Evolutionary conservation across 2,329 filamentous ascomycete genomes (phyloP), one percentile per base, ranked within the genome.

Genomic region (Amphichorda felina): DNA sequence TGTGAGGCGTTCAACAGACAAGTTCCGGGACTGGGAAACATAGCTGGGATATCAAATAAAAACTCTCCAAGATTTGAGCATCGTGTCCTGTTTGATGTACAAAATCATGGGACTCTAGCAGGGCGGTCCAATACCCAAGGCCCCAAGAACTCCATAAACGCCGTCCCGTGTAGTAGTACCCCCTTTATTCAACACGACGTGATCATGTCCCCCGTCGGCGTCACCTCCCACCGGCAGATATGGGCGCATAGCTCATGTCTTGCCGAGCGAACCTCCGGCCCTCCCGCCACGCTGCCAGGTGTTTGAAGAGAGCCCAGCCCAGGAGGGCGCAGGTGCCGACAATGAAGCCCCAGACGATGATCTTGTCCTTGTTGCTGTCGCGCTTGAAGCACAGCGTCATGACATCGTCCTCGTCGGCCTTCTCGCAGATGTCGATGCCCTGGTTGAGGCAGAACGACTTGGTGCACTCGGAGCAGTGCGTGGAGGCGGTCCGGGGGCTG

Each of bases 341-440:
- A 33, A 80, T 68, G 54, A 80, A 80, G 1, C 61, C 68, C 67
- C 75, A 75, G 4, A 80, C 75, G 25, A 80, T 78, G 44, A 79
- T 65, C 55, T 70, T 68, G 55, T 80, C 75, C 57, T 80, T 80
- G 53, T 68, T 68, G 51, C 70, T 75, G 53, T 80, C 75, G 43
- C 75, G 68, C 62, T 79, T 73, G 56, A 80, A 80, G 51, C 75
- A 80, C 49, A 66, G 63, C 19, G 75, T 75, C 29, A 71, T 57
- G 15, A 79, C 70, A 47, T 79, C 72, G 48, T 68, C 71, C 45
- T 79, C 72, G 43, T 68, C 66, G 36, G 72, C 73, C 43, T 68
- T 64, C 47, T 73, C 70, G 61, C 75, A 80, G 48, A 80, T 76
- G 38, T 71, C 70, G 17, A 80, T 68, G 44, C 65, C 64, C 41